Evolutionary conservation across 2,329 filamentous ascomycete genomes (phyloP), one percentile per base, ranked within the genome.

Genomic region (Aspergillus sp.): DNA sequence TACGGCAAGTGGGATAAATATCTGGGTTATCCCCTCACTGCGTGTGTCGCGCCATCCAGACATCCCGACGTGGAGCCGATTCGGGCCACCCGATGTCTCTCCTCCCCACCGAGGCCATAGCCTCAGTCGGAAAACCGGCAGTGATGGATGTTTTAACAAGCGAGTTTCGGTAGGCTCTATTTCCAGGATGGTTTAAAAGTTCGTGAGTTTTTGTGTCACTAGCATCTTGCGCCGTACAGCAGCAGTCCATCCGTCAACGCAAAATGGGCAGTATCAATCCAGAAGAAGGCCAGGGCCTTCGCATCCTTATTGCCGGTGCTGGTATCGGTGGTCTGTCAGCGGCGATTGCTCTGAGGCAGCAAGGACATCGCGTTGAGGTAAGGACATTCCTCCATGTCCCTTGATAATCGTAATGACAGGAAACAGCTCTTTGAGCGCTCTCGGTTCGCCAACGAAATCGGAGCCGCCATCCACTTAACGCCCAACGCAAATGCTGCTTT

Each of bases 401-500:
- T 31, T 31, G 27, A 31, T 31, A 11, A 3, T 11, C 27, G 8
- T 31, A 31, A 31, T 31, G 27, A 31, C 9, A 31, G 9, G 27
- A 9, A 31, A 19, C 39, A 84, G 80, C 58, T 86, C 0, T 82
- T 79, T 50, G 84, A 87, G 62, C 80, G 84, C 65, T 86, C 84
- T 0, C 73, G 74, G 2, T 80, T 86, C 35, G 79, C 80, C 15
- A 80, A 75, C 51, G 85, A 87, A 68, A 72, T 78, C 1, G 86
- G 85, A 0, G 85, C 86, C 3, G 85, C 85, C 0, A 79, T 88
- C n/a, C 84, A 88, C 64, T 68, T 88, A 4, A 80, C 83, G 0
- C 84, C 86, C 0, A 89, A 89, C 64, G 75, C 80, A 2, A 86
- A 86, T 67, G 82, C 83, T 0, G 70, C 88, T 2, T 72, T 89